Evolutionary conservation across 169 alveolate species (phyloP), one percentile per base, ranked within the genome.

Genomic region (Plasmodium reichenowi): DNA sequence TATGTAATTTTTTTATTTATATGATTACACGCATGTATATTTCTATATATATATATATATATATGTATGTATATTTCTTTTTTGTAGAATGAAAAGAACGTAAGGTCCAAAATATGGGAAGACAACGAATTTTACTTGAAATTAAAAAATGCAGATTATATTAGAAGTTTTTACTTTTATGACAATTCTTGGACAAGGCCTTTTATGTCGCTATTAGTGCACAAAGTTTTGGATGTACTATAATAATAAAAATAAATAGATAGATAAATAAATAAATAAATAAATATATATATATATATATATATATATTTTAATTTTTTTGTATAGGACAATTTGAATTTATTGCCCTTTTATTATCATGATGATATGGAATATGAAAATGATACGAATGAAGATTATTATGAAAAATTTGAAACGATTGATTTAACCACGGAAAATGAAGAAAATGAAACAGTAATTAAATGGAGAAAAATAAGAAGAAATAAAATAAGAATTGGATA

Each of bases 391-490:
- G 89, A 80, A 50, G 89, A 80, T 47, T 80, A 80, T 60, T 80
- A 80, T 48, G 89, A 80, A 58, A 80, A 67, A 59, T 80, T 66
- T 67, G 89, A 80, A 24, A 56, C 89, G 7, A 80, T 80, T 24
- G 89, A 80, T 29, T 71, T 80, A 24, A 80, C 89, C n/a, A 80
- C 89, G 8, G 89, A 80, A 20, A 80, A 80, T 80, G 89, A 80
- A 60, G 89, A 80, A 67, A 80, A 80, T 59, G 89, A 80, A 80
- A 80, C 89, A 38, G 89, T 80, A 80, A 32, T 32, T 32, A 32
- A 32, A 32, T 5, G 8, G 45, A 32, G 45, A 32, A 32, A 32
- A 32, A 32, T 32, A 32, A 32, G 9, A 32, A 32, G 45, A 32
- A 32, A 32, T 32, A 32, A 32, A 32, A 32, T 6, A 32, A 5